Evolutionary conservation across 257 asterid genomes (phyloP), one percentile per base, ranked within the genome.

Genomic region (Fraxinus cuspidata): DNA sequence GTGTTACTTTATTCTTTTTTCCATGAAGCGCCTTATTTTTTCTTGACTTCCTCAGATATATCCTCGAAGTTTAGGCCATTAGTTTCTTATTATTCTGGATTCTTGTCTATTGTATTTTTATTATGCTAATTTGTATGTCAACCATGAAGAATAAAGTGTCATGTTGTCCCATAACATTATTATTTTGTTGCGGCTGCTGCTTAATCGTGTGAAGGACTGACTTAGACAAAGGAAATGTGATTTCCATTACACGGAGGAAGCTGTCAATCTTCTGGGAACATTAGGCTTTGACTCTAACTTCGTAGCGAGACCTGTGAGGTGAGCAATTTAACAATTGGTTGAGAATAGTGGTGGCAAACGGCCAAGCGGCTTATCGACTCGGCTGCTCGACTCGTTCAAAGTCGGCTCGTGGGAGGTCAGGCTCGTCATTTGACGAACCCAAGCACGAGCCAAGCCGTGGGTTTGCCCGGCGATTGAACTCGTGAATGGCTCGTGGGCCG

Each of bases 231-330:
- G 86, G 89, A 94, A 90, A 28, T 84, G 92, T 70, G 90, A 88
- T 51, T 85, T 94, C 69, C 81, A 84, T 1, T 94, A 78, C 81
- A 90, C 93, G 0, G 85, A 81, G 77, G 89, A 79, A 60, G 93
- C 97, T 29, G 77, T 94, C 58, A 34, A 86, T 77, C 80, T 87
- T 66, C 78, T 94, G 80, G 92, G 92, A 37, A 85, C 85, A n/a
- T 49, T 87, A 82, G 98, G 98, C 10, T 94, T 85, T 23, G 97
- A 94, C 80, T 97, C 98, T 2, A 89, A 90, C 78, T 94, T 80
- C 37, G 97, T 97, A 73, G 98, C 98, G 34, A 94, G 98, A 73
- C 98, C 98, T 2, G 96, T 92, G 81, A 94, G 92, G 82, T 86
- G 98, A 35, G 94, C 88, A 47, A 92, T 94, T 75, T 97, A 92